These are phyloP conservation scores for Neonectria sp. DNA, from an alignment of 2,329 filamentous ascomycete species.

Conservation along the genomic window DNA sequence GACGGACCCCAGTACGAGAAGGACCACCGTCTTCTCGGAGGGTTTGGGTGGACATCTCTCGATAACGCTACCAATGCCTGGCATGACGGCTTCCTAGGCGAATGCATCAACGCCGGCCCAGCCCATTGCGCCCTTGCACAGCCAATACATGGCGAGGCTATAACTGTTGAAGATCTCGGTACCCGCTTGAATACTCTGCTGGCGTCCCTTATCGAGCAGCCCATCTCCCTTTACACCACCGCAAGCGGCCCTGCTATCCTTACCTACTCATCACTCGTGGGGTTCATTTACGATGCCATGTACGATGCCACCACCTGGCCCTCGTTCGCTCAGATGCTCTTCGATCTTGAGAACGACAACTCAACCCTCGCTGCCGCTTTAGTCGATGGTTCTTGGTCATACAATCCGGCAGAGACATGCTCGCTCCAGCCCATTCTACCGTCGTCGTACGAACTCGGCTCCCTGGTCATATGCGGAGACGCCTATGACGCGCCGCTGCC, in stretches of 20 bases:
- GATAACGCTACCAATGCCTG: constrained; percentile 66
- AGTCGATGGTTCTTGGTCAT: too few relatives aligned
- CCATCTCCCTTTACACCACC: constrained; percentile 59
- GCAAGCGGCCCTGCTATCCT: constrained; percentile 59
- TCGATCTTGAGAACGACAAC: constrained; percentile 9
- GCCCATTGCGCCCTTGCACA: constrained; percentile 61
- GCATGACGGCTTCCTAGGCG: constrained; percentile 65
- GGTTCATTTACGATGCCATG: constrained; percentile 57
- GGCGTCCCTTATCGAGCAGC: constrained; percentile 55
- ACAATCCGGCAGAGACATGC: too few relatives aligned
- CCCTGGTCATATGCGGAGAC: too few relatives aligned
- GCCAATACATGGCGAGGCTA: constrained; percentile 40
- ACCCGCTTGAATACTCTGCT: constrained; percentile 43
- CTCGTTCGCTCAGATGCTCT: constrained; percentile 10
- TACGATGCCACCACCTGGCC: constrained; percentile 61
- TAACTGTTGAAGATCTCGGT: too few relatives aligned
- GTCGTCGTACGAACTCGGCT: too few relatives aligned
- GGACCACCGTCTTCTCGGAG: constrained; percentile 61
- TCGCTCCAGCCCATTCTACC: too few relatives aligned
- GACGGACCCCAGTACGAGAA: constrained; percentile 65
- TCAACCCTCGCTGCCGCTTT: too few relatives aligned
- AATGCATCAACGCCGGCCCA: constrained; percentile 64
- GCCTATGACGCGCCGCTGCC: too few relatives aligned
- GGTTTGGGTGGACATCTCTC: constrained; percentile 63
- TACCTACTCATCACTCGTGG: constrained; percentile 61